phyloP scores from a whole-genome alignment of 1,284 basidiomycete genomes.

The Boletus semigastroideus region DNA sequence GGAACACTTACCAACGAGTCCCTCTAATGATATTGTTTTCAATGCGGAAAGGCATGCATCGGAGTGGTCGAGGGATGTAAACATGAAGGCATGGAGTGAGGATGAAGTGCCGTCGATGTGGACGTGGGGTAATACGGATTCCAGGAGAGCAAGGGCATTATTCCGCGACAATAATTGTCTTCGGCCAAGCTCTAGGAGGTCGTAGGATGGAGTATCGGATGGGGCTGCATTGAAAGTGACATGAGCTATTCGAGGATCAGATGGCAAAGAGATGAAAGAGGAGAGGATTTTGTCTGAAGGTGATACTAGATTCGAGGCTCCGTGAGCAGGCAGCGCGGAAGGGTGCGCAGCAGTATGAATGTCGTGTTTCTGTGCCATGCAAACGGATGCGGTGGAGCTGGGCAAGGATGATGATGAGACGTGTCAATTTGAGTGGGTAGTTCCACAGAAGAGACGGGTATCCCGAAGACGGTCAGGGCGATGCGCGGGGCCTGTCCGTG shows the following conservation, averaged over 20 bases:
- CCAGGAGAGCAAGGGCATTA: slow-evolving; percentile 35
- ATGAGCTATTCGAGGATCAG: slow-evolving; percentile 42
- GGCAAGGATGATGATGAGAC: slow-evolving; percentile 1
- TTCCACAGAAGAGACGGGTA: background rate
- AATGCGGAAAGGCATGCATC: slow-evolving; percentile 35
- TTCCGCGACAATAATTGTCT: slow-evolving; percentile 45
- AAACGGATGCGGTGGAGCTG: slow-evolving; percentile 2
- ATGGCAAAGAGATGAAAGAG: slow-evolving; percentile 40
- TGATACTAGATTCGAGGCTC: slow-evolving; percentile 32
- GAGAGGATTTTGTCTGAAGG: slow-evolving; percentile 35
- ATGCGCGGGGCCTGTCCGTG: slow-evolving; percentile 5
- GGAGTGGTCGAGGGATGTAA: slow-evolving; percentile 41
- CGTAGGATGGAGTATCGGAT: slow-evolving; percentile 32
- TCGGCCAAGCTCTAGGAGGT: slow-evolving; percentile 56
- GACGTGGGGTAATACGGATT: slow-evolving; percentile 52
- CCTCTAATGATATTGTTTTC: slow-evolving; percentile 40
- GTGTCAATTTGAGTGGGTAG: background rate
- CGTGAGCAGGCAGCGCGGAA: slow-evolving; percentile 5
- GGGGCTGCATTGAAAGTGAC: slow-evolving; percentile 42
- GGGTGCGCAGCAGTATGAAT: slow-evolving; percentile 15
- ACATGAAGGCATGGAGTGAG: slow-evolving; percentile 53
- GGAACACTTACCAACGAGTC: slow-evolving; percentile 48
- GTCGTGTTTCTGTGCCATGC: slow-evolving; percentile 33
- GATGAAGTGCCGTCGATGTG: slow-evolving; percentile 42
- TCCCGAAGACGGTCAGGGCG: slow-evolving; percentile 4